Percentiles rank a stretch among this genome's conserved stretches.
Evolutionary conservation across 768 basidiomycete genomes (phyloP).

Genomic region (Tricholoma bakamatsutake): DNA sequence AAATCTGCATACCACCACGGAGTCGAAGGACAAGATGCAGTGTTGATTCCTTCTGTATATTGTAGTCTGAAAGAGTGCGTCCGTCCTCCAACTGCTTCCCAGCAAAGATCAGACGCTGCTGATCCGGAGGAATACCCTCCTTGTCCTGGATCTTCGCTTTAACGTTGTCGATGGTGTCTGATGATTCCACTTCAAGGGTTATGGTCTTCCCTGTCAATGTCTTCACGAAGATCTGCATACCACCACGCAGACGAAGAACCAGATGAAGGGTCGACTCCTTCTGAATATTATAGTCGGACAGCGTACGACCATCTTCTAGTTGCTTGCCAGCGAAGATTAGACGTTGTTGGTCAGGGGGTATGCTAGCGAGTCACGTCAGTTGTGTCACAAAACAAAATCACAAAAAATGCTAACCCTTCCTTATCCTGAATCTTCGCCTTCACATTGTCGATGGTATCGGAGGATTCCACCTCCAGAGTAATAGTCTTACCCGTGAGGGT

Average conservation of each 20-base stretch:
- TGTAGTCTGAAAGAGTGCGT: constrained; percentile 85
- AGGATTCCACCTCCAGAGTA: constrained; percentile 81
- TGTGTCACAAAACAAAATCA: neutral
- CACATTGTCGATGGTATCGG: constrained; percentile 72
- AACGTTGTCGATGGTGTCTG: constrained; percentile 84
- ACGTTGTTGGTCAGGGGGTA: constrained; percentile 88
- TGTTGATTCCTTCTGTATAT: constrained; percentile 87
- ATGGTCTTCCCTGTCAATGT: constrained; percentile 87
- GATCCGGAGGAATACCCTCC: constrained; percentile 81
- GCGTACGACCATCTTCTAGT: constrained; percentile 88
- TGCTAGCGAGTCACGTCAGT: constrained; percentile 27
- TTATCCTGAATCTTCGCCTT: constrained; percentile 86
- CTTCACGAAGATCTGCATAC: constrained; percentile 84
- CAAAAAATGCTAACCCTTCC: constrained; percentile 44
- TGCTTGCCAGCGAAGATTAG: constrained; percentile 97
- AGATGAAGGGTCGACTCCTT: constrained; percentile 91
- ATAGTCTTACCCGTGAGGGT: constrained; percentile 88
- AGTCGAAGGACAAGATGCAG: constrained; percentile 80
- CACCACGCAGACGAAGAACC: constrained; percentile 88
- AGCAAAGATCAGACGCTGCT: constrained; percentile 88
- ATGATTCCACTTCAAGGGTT: constrained; percentile 85
- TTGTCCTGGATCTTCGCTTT: constrained; percentile 94
- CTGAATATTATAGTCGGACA: constrained; percentile 91
- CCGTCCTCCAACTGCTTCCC: constrained; percentile 93
- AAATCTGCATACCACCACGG: constrained; percentile 89